Percentiles rank a stretch among this genome's conserved stretches.
These are phyloP conservation scores for Penicillium longicatenatum DNA, from an alignment of 495 filamentous ascomycete species.

Conservation along the genomic window DNA sequence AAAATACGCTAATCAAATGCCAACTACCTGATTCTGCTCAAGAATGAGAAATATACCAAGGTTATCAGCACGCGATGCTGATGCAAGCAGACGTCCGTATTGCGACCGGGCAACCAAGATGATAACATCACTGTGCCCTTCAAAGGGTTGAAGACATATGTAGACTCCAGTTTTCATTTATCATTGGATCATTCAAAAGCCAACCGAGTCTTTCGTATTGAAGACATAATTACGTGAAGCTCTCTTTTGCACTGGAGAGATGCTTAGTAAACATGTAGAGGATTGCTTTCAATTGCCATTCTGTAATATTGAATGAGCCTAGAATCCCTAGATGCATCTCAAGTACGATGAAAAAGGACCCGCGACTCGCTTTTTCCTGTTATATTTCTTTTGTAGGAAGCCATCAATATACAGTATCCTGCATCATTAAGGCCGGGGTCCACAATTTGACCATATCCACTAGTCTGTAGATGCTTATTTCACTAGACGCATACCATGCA, in stretches of 20 bases:
- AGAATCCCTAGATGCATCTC: conserved; percentile 26
- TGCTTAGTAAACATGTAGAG: conserved; percentile 32
- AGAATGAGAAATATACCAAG: too few relatives aligned
- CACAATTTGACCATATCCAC: neutral
- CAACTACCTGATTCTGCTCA: too few relatives aligned
- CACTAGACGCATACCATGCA: conserved; percentile 1
- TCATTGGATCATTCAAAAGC: conserved; percentile 14
- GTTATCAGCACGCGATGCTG: neutral
- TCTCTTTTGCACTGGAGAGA: conserved; percentile 32
- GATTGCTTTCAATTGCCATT: conserved; percentile 27
- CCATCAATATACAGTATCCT: neutral
- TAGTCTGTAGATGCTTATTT: neutral
- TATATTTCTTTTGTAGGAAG: conserved; percentile 5
- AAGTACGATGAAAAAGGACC: conserved; percentile 19
- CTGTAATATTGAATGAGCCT: conserved; percentile 29
- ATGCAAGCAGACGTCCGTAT: neutral
- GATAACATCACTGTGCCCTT: conserved; percentile 5
- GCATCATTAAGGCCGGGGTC: neutral
- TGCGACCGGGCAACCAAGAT: conserved; percentile 4
- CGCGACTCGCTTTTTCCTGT: conserved; percentile 8
- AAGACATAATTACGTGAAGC: conserved; percentile 22
- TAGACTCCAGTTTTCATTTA: conserved; percentile 19
- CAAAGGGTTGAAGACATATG: conserved; percentile 12
- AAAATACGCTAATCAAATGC: too few relatives aligned
- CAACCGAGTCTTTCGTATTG: conserved; percentile 17